Evolutionary conservation across 192 early-diverging fungal genomes (phyloP), one percentile per base, ranked within the genome.

Genomic region (Backusella liffmaniae): DNA sequence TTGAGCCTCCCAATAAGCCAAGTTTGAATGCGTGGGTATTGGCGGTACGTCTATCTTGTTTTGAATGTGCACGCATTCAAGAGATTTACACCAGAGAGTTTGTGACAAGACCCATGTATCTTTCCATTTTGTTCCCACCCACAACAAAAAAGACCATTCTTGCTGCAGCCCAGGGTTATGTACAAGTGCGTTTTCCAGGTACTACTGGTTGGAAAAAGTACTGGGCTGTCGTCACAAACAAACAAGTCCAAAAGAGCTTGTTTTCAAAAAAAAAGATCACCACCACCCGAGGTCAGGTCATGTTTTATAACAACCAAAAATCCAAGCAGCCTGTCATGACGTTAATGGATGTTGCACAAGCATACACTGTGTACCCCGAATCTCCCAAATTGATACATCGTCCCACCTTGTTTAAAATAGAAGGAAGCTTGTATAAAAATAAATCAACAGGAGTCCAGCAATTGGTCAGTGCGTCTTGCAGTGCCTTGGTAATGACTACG

Each of bases 21-120:
- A 82, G 77, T 8, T 87, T 88, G 82, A 9, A 56, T 0, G 65
- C 51, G 23, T 95, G 94, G 92, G 84, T 93, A 26, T 83, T 85
- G 37, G 88, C 90, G 1, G 86, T 94, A 53, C 87, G 92, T 16
- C 86, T 95, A 13, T 87, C 90, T 23, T 91, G 92, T 77, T 95
- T 89, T 72, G 94, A 95, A 82, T 88, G 88, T 21, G 84, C 90
- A 21, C 88, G 90, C 76, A 81, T 95, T 13, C 91, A 95, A 73
- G 92, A 94, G 79, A 89, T 90, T 70, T 95, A 92, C 62, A 92
- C 94, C 9, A 82, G 87, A 15, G 88, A 86, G 0, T 75, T 90
- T 9, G 30, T 90, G 26, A 77, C 73, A n/a, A 83, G 84, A 21
- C 79, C 84, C 7, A 81, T 76, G 70, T 85, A 83, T 8, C 29